Conservation (phyloP, 73 alveolate species). For the Durusdinium trenchii region DNA sequence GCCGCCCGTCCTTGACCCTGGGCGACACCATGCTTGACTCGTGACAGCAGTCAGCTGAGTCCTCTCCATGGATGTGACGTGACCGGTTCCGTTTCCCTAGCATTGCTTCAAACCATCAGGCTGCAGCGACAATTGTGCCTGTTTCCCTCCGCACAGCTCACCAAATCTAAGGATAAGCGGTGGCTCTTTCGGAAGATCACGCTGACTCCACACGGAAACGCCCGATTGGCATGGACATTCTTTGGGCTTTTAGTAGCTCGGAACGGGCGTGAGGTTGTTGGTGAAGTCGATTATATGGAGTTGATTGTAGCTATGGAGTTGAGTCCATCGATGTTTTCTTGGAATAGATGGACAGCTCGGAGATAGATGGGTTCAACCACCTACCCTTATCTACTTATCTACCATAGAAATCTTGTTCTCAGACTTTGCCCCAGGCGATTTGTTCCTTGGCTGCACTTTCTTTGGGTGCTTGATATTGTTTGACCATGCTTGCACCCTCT, state of each 20-base stretch:
- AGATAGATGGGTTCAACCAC: too few relatives aligned
- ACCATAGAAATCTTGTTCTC: too few relatives aligned
- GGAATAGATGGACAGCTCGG: too few relatives aligned
- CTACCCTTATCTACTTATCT: too few relatives aligned
- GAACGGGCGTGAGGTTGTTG: too few relatives aligned
- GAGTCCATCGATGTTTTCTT: too few relatives aligned
- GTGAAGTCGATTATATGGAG: too few relatives aligned
- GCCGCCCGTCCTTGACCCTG: constrained; percentile 38
- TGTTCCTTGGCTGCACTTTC: constrained; percentile 20
- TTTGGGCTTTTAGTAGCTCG: background rate
- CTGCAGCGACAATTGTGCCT: too few relatives aligned
- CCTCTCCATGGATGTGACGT: background rate
- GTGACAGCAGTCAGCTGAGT: background rate
- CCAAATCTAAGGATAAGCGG: background rate
- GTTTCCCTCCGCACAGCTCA: background rate
- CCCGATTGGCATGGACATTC: constrained; percentile 29
- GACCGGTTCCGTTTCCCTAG: too few relatives aligned
- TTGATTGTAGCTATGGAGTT: too few relatives aligned
- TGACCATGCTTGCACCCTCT: background rate
- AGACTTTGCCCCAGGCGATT: constrained; percentile 16
- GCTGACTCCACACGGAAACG: background rate
- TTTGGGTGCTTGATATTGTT: too few relatives aligned
- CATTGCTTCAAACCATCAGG: too few relatives aligned
- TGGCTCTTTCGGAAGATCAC: background rate
- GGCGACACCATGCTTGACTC: constrained; percentile 23